phyloP scores from a whole-genome alignment of 305 asterid species.

The Fraxinus ornus region DNA sequence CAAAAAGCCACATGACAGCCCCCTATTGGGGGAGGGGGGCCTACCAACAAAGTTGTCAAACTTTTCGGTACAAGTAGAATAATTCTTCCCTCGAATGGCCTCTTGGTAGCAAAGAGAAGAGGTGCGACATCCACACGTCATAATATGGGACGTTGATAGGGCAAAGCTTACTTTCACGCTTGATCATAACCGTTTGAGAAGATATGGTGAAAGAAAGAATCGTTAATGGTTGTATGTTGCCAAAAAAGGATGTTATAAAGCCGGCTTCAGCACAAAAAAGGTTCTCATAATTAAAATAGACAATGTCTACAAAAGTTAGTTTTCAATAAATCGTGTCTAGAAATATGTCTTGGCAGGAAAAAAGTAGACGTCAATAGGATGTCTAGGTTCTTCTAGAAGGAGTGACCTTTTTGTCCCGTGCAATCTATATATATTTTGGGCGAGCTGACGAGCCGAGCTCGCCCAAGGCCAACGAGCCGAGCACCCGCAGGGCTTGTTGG shows the following conservation, averaged over 20 bases:
- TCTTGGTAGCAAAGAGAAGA: neutral
- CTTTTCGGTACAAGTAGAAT: too few species aligned
- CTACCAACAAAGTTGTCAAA: too few species aligned
- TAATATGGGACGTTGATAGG: neutral
- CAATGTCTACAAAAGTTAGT: too few species aligned
- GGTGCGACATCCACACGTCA: neutral
- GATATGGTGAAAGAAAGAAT: neutral
- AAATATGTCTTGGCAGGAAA: too few species aligned
- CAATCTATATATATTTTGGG: neutral
- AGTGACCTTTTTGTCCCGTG: neutral
- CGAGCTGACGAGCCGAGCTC: too few species aligned
- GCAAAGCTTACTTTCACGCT: neutral
- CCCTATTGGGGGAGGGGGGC: too few species aligned
- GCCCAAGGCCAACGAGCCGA: too few species aligned
- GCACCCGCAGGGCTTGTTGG: too few species aligned
- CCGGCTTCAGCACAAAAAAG: neutral
- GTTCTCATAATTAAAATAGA: neutral
- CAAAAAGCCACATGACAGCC: too few species aligned
- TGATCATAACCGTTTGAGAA: neutral
- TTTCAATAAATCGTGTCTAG: too few species aligned
- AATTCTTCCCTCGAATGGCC: neutral
- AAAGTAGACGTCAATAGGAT: neutral
- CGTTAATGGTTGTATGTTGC: neutral
- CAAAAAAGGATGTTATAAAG: neutral
- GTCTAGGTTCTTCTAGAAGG: neutral